Evolutionary conservation across 108 stramenopile genomes (phyloP).

Genomic region (Poteriospumella lacustris): DNA sequence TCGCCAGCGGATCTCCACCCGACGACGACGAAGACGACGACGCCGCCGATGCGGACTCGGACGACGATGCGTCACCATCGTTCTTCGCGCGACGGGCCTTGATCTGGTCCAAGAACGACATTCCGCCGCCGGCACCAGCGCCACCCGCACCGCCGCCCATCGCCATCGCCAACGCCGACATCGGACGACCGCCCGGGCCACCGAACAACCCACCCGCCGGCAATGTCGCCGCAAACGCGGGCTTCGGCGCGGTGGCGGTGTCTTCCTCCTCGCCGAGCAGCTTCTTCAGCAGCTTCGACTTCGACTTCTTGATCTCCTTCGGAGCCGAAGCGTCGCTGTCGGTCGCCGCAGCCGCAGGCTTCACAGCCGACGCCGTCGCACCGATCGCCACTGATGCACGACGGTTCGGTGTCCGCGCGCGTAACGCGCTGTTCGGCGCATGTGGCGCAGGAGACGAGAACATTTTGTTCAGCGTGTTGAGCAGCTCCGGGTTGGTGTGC

Average conservation of each 20-base stretch:
- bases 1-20: too few species aligned
- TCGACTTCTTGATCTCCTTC: neutral
- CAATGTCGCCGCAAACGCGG: neutral
- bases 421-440: neutral
- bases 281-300: neutral
- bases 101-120: conserved; percentile 20
- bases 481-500: neutral
- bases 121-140: too few species aligned
- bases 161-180: too few species aligned
- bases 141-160: too few species aligned
- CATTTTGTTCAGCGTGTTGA: neutral
- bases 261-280: too few species aligned
- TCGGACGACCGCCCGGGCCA: neutral
- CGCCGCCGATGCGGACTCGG: too few species aligned
- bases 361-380: neutral
- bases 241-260: too few species aligned
- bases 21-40: too few species aligned
- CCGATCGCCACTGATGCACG: neutral
- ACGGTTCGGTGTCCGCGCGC: neutral
- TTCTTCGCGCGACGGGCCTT: neutral
- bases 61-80: too few species aligned
- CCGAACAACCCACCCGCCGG: neutral
- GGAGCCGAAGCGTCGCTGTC: neutral
- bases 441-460: neutral
- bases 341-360: neutral